These are phyloP conservation scores for Dendrobium catenatum DNA, from an alignment of 106 monocot species.

Conservation along the genomic window DNA sequence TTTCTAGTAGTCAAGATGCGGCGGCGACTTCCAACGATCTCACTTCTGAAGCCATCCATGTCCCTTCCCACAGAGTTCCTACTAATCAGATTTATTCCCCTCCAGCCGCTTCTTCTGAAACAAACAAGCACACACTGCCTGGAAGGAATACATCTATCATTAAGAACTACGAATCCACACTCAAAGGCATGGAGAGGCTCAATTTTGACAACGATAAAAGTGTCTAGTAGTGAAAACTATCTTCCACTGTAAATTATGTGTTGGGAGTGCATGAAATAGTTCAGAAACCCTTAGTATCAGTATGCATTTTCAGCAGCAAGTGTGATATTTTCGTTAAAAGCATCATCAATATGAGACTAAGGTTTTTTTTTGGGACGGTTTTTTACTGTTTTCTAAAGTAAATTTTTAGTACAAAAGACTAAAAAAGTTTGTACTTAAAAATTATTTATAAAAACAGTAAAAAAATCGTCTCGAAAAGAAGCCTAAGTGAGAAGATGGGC, in stretches of 20 bases:
- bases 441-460: no score
- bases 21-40: constrained; percentile 17
- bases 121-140: constrained; percentile 6
- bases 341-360: no score
- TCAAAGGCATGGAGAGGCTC: constrained; percentile 40
- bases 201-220: constrained; percentile 30
- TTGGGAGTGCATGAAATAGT: neutral
- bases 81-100: neutral
- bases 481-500: no score
- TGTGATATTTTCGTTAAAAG: neutral
- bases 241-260: neutral
- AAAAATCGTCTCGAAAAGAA: no score
- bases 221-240: neutral
- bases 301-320: no score
- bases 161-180: constrained; percentile 40
- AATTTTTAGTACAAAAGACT: no score
- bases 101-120: neutral
- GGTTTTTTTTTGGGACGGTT: no score
- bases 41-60: constrained; percentile 28
- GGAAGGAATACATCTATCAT: constrained; percentile 23
- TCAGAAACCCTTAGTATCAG: neutral
- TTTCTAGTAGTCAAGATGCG: constrained; percentile 29
- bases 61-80: constrained; percentile 28
- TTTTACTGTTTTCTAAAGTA: no score
- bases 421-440: no score